Conservation (phyloP, 805 yeast genomes). For the Cyberlindnera japonica region DNA sequence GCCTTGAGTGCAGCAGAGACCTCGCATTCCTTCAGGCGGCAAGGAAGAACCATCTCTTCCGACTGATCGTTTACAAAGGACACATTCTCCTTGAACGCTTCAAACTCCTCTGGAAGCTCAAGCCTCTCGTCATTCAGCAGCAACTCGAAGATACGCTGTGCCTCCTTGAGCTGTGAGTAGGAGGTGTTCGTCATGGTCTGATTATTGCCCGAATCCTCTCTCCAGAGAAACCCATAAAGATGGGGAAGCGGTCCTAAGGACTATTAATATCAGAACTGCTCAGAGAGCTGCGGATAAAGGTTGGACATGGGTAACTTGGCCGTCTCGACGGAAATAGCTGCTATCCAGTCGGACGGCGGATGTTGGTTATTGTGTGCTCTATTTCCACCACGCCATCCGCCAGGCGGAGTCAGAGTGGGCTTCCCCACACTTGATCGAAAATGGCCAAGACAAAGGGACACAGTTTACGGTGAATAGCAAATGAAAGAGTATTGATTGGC, state of each 20-base stretch:
- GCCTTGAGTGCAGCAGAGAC: slow-evolving; percentile 5
- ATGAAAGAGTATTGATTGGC: too few species aligned
- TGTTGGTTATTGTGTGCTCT: not conserved
- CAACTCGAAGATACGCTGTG: not conserved
- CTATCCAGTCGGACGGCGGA: not conserved
- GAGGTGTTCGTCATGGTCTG: slow-evolving; percentile 2
- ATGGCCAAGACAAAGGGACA: not conserved
- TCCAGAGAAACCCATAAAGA: not conserved
- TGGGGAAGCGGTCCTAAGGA: too few species aligned
- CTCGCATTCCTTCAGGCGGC: slow-evolving; percentile 6
- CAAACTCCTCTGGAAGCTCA: slow-evolving; percentile 1
- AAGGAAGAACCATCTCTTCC: slow-evolving; percentile 4
- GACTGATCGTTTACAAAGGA: slow-evolving; percentile 1
- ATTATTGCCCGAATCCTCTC: too few species aligned
- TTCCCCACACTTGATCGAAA: not conserved
- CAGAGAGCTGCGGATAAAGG: not conserved
- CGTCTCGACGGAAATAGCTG: not conserved
- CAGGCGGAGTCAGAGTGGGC: not conserved
- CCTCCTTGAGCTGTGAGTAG: slow-evolving; percentile 2
- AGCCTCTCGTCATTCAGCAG: not conserved
- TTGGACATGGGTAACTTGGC: not conserved
- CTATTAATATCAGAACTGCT: not conserved
- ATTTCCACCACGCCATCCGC: not conserved
- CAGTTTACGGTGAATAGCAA: not conserved
- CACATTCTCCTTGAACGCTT: not conserved